Conservation (phyloP, 2,329 filamentous ascomycete genomes). For the Cordyceps pruinosa region DNA sequence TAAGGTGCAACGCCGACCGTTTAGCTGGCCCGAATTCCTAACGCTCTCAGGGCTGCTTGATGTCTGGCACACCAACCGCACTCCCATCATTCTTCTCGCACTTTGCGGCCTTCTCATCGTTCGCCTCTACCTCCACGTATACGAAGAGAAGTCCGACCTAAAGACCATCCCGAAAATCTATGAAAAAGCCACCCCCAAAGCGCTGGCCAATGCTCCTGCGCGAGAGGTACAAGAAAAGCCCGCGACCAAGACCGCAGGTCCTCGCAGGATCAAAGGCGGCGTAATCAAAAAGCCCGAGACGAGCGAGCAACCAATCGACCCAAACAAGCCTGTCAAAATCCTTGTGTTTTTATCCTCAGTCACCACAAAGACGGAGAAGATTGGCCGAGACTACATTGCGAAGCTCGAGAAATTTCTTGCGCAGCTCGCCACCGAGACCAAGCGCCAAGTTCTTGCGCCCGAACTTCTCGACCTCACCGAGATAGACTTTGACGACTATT, state of each 20-base stretch:
- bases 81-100: constrained; percentile 34
- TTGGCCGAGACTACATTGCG: constrained; percentile 57
- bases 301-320: constrained; percentile 21
- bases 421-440: constrained; percentile 34
- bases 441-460: constrained; percentile 44
- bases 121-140: constrained; percentile 36
- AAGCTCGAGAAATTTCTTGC: constrained; percentile 47
- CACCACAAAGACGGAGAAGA: constrained; percentile 73
- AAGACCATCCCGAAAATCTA: constrained; percentile 32
- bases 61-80: constrained; percentile 41
- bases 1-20: not conserved
- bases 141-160: constrained; percentile 28
- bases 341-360: constrained; percentile 87
- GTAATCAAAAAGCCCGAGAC: constrained; percentile 26
- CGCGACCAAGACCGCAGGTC: constrained; percentile 32
- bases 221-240: constrained; percentile 20
- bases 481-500: constrained; percentile 89
- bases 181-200: constrained; percentile 14
- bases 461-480: constrained; percentile 73
- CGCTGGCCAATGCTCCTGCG: constrained; percentile 1
- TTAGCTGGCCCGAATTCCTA: not conserved
- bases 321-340: constrained; percentile 53
- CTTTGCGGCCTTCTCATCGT: constrained; percentile 32
- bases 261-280: constrained; percentile 43
- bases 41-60: constrained; percentile 30